Evolutionary conservation across 2,329 filamentous ascomycete genomes (phyloP).

Genomic region (Fusarium buxicola): DNA sequence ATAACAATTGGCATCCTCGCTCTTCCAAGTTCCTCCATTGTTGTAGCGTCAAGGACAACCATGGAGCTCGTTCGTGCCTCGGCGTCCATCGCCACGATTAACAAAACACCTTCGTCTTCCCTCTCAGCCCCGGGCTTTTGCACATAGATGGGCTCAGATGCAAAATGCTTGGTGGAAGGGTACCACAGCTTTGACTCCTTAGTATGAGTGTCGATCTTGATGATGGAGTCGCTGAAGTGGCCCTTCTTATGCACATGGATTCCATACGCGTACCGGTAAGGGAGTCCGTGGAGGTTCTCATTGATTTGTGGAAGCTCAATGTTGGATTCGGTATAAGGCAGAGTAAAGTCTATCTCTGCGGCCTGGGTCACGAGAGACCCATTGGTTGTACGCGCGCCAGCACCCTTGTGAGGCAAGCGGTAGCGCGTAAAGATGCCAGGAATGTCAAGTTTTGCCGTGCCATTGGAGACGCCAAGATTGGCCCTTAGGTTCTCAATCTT

Average conservation of each 20-base stretch:
- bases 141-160: slow-evolving; percentile 22
- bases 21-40: neutral
- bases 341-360: slow-evolving; percentile 9
- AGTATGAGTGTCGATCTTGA: slow-evolving; percentile 25
- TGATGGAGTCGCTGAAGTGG: slow-evolving; percentile 23
- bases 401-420: slow-evolving; percentile 10
- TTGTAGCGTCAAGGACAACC: slow-evolving; percentile 3
- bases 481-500: slow-evolving; percentile 12
- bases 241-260: slow-evolving; percentile 11
- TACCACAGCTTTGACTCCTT: slow-evolving; percentile 5
- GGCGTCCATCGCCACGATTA: slow-evolving; percentile 15
- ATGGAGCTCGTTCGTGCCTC: slow-evolving; percentile 9
- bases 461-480: slow-evolving; percentile 10
- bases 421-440: slow-evolving; percentile 16
- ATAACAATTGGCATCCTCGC: slow-evolving; percentile 43
- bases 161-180: slow-evolving; percentile 5
- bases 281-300: neutral
- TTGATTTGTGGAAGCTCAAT: slow-evolving; percentile 22
- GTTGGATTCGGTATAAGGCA: slow-evolving; percentile 8
- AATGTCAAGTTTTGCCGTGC: slow-evolving; percentile 5
- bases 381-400: neutral
- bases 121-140: neutral
- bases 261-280: slow-evolving; percentile 18
- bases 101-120: slow-evolving; percentile 16
- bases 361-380: slow-evolving; percentile 6